Conservation (phyloP, 495 filamentous ascomycete genomes). For the Penicillium nucicola region DNA sequence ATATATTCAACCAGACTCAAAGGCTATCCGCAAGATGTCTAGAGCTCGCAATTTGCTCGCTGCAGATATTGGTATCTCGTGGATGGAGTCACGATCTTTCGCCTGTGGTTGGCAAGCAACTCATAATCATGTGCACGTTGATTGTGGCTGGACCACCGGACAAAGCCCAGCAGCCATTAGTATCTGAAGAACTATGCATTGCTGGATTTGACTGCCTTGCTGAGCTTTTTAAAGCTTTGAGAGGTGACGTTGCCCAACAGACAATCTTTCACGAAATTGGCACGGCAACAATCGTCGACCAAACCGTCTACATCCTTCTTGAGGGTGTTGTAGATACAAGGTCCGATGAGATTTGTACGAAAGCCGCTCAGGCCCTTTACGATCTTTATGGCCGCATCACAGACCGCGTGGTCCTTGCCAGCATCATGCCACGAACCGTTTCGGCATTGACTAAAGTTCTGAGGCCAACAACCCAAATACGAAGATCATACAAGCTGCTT, state of each 20-base stretch:
- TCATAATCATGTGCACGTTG: conserved; percentile 81
- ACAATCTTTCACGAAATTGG: conserved; percentile 56
- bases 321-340: conserved; percentile 61
- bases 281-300: conserved; percentile 69
- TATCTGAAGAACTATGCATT: conserved; percentile 63
- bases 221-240: conserved; percentile 46
- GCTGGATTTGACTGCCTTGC: conserved; percentile 58
- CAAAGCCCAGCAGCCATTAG: conserved; percentile 43
- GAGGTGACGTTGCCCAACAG: conserved; percentile 43
- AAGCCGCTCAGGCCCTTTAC: conserved; percentile 63
- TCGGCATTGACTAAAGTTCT: conserved; percentile 76
- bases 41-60: conserved; percentile 70
- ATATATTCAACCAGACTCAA: conserved; percentile 76
- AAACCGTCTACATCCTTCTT: conserved; percentile 75
- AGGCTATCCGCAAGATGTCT: conserved; percentile 66
- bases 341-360: conserved; percentile 60
- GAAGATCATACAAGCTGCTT: conserved; percentile 63
- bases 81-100: conserved; percentile 73
- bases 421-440: conserved; percentile 84
- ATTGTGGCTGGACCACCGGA: conserved; percentile 68
- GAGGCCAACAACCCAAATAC: conserved; percentile 60
- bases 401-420: conserved; percentile 70
- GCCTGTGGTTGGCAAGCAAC: conserved; percentile 71
- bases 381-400: conserved; percentile 59
- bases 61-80: conserved; percentile 66